Evolutionary conservation across 306 rosid genomes (phyloP).

Genomic region (Castanospermum australe): DNA sequence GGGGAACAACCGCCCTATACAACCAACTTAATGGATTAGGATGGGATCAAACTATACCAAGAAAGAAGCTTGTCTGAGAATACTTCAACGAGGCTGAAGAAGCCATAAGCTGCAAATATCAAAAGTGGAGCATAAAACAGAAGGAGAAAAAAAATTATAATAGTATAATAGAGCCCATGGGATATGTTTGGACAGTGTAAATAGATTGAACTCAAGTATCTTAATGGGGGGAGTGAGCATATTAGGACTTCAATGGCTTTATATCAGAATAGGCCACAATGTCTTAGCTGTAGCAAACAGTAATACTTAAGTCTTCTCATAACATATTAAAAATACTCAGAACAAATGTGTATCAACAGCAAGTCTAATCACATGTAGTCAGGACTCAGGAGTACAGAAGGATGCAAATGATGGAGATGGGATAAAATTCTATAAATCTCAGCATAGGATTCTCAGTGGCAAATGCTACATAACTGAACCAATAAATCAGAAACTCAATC

Average conservation of each 20-base stretch:
- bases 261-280: neutral
- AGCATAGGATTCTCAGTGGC: neutral
- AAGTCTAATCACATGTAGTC: constrained; percentile 2
- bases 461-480: constrained; percentile 1
- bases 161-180: neutral
- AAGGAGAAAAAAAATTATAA: neutral
- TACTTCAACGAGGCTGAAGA: constrained; percentile 83
- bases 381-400: neutral
- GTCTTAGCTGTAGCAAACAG: constrained; percentile 7
- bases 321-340: neutral
- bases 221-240: neutral
- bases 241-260: neutral
- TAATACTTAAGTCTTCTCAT: neutral
- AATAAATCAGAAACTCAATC: neutral
- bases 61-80: constrained; percentile 83
- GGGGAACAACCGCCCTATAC: neutral
- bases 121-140: neutral
- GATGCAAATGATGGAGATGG: neutral
- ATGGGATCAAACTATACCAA: constrained; percentile 55
- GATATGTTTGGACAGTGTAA: constrained; percentile 9
- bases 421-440: neutral
- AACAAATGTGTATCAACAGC: neutral
- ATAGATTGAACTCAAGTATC: constrained; percentile 2
- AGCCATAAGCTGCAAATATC: constrained; percentile 75
- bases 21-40: constrained; percentile 13